These are phyloP conservation scores for Yamadazyma pseudoaaseri DNA, from an alignment of 1,139 yeast species.

Conservation along the genomic window DNA sequence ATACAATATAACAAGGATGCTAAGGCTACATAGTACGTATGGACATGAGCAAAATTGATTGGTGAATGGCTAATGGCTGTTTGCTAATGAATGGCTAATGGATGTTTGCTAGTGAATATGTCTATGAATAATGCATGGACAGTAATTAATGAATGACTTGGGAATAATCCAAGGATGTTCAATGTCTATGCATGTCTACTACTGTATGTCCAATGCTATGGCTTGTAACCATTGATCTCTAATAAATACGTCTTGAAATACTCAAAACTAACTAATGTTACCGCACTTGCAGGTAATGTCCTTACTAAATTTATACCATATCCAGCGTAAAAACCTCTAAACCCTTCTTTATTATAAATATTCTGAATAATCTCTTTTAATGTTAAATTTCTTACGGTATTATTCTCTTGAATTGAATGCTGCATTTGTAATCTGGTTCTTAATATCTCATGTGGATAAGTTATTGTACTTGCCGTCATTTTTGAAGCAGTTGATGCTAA, in stretches of 20 bases:
- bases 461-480: slow-evolving; percentile 83
- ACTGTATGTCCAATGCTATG: no score
- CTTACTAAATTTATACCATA: slow-evolving; percentile 81
- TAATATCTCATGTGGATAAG: slow-evolving; percentile 95
- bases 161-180: no score
- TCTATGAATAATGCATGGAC: no score
- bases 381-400: slow-evolving; percentile 4
- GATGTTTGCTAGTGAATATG: no score
- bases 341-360: slow-evolving; percentile 70
- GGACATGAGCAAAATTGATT: no score
- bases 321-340: slow-evolving; percentile 86
- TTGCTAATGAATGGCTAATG: no score
- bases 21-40: no score
- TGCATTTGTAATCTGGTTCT: slow-evolving; percentile 86
- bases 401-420: slow-evolving; percentile 12
- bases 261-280: slow-evolving; percentile 92
- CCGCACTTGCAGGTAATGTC: slow-evolving; percentile 94
- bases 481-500: slow-evolving; percentile 80
- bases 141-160: no score
- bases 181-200: no score
- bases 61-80: no score
- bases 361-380: slow-evolving; percentile 31
- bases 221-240: slow-evolving; percentile 37
- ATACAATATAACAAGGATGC: no score
- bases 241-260: slow-evolving; percentile 66